Evolutionary conservation across 306 rosid genomes (phyloP).

Genomic region (apple (Malus domestica)): DNA sequence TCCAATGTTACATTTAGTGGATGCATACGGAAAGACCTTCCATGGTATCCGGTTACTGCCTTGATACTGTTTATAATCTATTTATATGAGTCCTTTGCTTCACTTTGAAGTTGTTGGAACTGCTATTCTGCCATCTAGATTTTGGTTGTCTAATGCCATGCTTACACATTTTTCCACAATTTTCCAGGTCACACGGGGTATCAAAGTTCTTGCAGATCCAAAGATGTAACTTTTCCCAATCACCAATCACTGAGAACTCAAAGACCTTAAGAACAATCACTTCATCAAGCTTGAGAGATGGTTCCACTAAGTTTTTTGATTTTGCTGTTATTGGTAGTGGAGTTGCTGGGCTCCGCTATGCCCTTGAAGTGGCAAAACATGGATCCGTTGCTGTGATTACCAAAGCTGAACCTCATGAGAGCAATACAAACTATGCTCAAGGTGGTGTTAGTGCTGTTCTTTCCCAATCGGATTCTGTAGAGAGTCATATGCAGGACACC

Average conservation of each 20-base stretch:
- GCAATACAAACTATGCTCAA: constrained; percentile 97
- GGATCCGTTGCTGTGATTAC: constrained; percentile 95
- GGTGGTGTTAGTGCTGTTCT: constrained; percentile 98
- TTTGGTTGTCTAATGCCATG: not conserved
- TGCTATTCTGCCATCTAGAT: not conserved
- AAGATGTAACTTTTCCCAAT: constrained; percentile 26
- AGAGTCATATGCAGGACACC: constrained; percentile 91
- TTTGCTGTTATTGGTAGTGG: constrained; percentile 88
- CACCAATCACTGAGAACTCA: constrained; percentile 24
- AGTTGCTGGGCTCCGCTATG: constrained; percentile 88
- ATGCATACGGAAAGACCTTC: constrained; percentile 39
- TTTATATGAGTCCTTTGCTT: not conserved
- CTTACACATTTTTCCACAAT: constrained; percentile 22
- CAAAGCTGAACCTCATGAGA: constrained; percentile 94
- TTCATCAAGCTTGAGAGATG: constrained; percentile 48
- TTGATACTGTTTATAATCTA: not conserved
- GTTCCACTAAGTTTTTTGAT: constrained; percentile 63
- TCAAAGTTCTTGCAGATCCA: constrained; percentile 45
- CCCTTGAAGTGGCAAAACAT: constrained; percentile 83
- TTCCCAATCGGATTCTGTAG: constrained; percentile 86
- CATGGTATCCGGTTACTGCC: constrained; percentile 35
- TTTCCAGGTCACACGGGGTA: constrained; percentile 51
- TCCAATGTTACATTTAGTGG: constrained; percentile 31
- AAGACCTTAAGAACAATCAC: constrained; percentile 33
- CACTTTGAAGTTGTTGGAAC: not conserved